A percentile compares a stretch with the other conserved stretches of the same genome.
phyloP scores from a whole-genome alignment of 305 asterid genomes.

The Withania somnifera region DNA sequence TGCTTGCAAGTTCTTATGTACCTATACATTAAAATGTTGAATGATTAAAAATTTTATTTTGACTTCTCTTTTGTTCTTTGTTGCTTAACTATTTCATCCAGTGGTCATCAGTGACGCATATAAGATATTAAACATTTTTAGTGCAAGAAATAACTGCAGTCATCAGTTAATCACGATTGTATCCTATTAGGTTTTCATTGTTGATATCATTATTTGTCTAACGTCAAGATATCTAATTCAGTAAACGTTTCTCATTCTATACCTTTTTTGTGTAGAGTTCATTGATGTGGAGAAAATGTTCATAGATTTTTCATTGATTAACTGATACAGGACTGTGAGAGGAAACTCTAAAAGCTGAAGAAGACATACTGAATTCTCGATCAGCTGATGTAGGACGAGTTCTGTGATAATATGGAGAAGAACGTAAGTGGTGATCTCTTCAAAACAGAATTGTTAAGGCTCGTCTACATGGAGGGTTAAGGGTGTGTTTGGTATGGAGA shows the following conservation, averaged over 20 bases:
- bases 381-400: no score
- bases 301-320: no score
- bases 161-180: neutral
- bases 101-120: neutral
- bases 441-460: conserved; percentile 73
- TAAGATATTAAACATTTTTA: neutral
- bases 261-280: no score
- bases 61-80: neutral
- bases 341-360: no score
- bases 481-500: no score
- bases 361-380: conserved; percentile 16
- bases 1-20: neutral
- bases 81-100: neutral
- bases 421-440: conserved; percentile 74
- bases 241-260: neutral
- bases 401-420: conserved; percentile 86
- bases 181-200: neutral
- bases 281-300: no score
- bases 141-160: neutral
- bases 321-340: conserved; percentile 11
- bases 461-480: conserved; percentile 68
- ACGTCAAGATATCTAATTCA: neutral
- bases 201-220: neutral
- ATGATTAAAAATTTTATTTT: neutral
- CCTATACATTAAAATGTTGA: neutral